These are phyloP conservation scores for Xylaria bambusicola DNA, from an alignment of 495 filamentous ascomycete species.

Conservation along the genomic window DNA sequence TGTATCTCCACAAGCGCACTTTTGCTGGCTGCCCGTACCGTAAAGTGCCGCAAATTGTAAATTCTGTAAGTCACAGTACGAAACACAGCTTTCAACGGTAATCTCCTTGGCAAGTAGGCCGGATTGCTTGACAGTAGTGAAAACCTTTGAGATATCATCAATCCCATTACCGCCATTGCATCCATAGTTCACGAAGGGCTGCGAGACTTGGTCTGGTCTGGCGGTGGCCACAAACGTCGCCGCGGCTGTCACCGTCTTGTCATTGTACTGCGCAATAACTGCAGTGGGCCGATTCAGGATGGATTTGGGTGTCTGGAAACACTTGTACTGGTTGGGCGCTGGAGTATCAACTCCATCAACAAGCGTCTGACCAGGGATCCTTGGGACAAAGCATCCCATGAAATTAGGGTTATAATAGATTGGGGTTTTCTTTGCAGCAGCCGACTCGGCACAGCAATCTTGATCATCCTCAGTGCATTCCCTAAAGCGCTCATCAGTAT, in stretches of 20 bases:
- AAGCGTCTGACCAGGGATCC: constrained; percentile 21
- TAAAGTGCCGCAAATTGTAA: not conserved
- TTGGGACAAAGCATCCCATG: constrained; percentile 27
- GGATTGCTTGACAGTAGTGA: not conserved
- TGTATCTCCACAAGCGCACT: not conserved
- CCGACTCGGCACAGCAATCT: constrained; percentile 12
- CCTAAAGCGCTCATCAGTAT: not conserved
- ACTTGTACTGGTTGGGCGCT: not conserved
- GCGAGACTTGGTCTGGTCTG: not conserved
- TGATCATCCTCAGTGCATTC: constrained; percentile 1
- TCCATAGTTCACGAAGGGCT: constrained; percentile 11
- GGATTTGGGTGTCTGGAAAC: constrained; percentile 14
- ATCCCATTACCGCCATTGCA: not conserved
- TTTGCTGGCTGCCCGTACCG: not conserved
- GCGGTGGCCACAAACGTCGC: constrained; percentile 17
- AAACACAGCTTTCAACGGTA: constrained; percentile 11
- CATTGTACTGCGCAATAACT: not conserved
- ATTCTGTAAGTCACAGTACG: not conserved
- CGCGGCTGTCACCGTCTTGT: constrained; percentile 1
- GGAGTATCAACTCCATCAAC: not conserved
- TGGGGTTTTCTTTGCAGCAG: constrained; percentile 1
- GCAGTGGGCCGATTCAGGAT: not conserved
- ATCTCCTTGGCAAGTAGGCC: not conserved
- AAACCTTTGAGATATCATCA: not conserved
- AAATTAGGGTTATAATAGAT: constrained; percentile 31